Conservation (phyloP, 1,284 basidiomycete species). For the Volvariella volvacea region DNA sequence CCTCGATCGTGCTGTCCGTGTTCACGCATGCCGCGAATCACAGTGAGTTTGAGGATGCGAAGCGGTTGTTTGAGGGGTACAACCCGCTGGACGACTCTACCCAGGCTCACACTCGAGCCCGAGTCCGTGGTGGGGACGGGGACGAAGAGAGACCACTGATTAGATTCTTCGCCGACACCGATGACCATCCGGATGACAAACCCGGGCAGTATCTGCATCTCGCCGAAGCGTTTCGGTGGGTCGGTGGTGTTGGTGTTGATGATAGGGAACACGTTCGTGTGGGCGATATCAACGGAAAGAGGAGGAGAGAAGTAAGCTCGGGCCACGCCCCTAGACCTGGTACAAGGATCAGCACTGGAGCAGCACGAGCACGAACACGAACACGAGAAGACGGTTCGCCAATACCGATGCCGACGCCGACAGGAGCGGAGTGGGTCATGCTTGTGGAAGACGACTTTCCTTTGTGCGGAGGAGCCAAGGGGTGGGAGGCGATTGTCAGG, state of each 20-base stretch:
- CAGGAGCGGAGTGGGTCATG: constrained; percentile 37
- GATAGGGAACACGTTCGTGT: no score
- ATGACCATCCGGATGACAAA: constrained; percentile 22
- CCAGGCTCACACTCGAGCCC: no score
- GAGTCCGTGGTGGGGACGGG: no score
- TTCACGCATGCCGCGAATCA: constrained; percentile 30
- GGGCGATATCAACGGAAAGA: no score
- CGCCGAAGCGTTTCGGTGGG: constrained; percentile 32
- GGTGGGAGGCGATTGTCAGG: constrained; percentile 21
- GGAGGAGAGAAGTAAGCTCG: no score
- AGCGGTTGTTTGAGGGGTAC: constrained; percentile 11
- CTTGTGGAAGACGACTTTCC: constrained; percentile 38
- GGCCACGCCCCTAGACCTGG: no score
- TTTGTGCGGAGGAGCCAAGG: constrained; percentile 25
- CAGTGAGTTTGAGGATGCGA: constrained; percentile 21
- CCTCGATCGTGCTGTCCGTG: constrained; percentile 23
- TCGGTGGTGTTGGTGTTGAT: no score
- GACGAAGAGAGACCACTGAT: constrained; percentile 16
- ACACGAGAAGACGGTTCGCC: no score
- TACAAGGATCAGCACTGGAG: no score
- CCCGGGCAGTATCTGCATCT: constrained; percentile 32
- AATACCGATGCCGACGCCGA: no score
- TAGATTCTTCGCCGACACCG: constrained; percentile 26
- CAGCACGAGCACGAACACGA: no score
- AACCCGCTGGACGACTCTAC: no score